Base-by-base conservation (phyloP, 345 rosid genomes). In the Eutrema heterophyllum region DNA sequence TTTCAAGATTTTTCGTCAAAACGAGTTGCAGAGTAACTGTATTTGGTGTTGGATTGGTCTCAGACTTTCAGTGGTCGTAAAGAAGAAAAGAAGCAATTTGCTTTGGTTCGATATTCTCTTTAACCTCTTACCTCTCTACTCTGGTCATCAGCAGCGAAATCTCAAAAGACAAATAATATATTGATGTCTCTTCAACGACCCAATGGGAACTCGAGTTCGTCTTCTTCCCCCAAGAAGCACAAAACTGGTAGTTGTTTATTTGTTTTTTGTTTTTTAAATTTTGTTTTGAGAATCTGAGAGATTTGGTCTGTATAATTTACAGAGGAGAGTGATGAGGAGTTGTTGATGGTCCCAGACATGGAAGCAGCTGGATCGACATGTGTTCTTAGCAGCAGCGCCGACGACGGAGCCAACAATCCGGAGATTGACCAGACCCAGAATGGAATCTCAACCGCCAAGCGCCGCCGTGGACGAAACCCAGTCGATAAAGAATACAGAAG, bases 291-390 rank as follows among this genome's bases (percentile, higher is more conserved):
- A 7, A 41, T 29, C 16, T 21, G 39, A 32, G 61, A 67, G 32
- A 12, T 26, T 44, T 63, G 21, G 58, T 39, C 21, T 59, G 9
- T 71, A 6, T 56, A 24, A 33, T 8, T 30, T 16, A 18, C 54
- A 33, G 96, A 87, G 78, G 96, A 87, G 36, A 84, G 85, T 70
- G 96, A 89, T 36, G 93, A 85, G 40, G 96, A 87, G 68, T 70
- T 86, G 72, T 84, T 85, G 67, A 86, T 76, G 64, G 93, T 88
- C 41, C 96, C 91, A 3, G 91, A 87, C 64, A 84, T 87, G 73
- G 96, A 86, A 80, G 81, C 81, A 48, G 43, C 87, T 9, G 77
- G 67, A 35, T 54, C 76, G 4, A 58, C 67, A 18, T 18, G 72
- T 54, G 56, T 56, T 55, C 5, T 5, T 68, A 75, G 69, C 13